A percentile compares a stretch with the other conserved stretches of the same genome.
Conservation (phyloP, 345 rosid species). For the Hibiscus syriacus region DNA sequence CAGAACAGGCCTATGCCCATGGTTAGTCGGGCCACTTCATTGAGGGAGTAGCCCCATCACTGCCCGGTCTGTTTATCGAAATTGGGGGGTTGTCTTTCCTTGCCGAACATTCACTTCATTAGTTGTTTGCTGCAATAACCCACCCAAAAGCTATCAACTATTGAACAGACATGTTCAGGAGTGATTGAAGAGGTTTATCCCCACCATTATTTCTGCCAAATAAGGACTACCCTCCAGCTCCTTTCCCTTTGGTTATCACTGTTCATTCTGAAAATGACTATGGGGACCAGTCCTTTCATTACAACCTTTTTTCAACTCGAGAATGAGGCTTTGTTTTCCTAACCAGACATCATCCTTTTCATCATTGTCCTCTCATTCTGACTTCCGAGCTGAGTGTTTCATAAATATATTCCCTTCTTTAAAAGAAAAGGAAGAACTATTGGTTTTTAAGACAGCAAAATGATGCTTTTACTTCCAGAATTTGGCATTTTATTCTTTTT, state of each 20-base stretch:
- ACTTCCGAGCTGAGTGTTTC: conserved; percentile 7
- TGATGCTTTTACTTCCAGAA: not conserved
- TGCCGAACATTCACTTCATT: conserved; percentile 9
- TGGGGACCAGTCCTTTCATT: not conserved
- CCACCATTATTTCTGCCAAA: not conserved
- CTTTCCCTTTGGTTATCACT: not conserved
- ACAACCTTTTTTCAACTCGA: not conserved
- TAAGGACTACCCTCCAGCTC: not conserved
- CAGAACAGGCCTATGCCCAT: not conserved
- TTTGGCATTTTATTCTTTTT: not conserved
- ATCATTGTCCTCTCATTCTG: not conserved
- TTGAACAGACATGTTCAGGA: conserved; percentile 11
- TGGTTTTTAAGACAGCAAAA: not conserved
- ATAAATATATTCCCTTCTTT: not conserved
- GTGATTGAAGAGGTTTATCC: conserved; percentile 13
- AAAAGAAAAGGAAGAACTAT: not conserved
- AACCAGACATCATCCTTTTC: conserved; percentile 6
- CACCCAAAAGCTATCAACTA: conserved; percentile 17
- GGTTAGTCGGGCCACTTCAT: not conserved
- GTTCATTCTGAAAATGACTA: not conserved
- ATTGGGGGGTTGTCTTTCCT: conserved; percentile 7
- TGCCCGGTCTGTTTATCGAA: conserved; percentile 8
- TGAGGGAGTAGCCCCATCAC: conserved; percentile 8
- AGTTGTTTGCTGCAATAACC: conserved; percentile 11
- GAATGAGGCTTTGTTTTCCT: not conserved